phyloP scores from a whole-genome alignment of 768 basidiomycete species.

The Leucocoprinus sp. region DNA sequence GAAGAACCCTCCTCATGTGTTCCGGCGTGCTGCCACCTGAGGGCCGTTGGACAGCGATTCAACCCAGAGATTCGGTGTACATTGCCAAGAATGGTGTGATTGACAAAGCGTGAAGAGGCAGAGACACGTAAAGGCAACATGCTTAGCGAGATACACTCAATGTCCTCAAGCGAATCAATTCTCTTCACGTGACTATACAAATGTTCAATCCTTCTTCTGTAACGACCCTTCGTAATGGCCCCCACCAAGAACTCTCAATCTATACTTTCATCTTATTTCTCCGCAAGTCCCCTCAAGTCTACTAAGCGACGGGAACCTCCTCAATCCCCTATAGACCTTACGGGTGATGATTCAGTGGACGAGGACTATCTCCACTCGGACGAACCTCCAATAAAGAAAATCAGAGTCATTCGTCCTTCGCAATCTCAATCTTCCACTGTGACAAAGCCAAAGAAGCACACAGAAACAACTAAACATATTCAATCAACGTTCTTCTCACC shows the following conservation, averaged over 20 bases:
- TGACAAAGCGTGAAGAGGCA: constrained; percentile 7
- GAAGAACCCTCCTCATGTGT: constrained; percentile 33
- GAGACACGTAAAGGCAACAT: constrained; percentile 14
- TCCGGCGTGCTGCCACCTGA: constrained; percentile 20
- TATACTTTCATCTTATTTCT: constrained; percentile 34
- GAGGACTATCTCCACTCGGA: constrained; percentile 21
- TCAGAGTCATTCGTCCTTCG: constrained; percentile 7
- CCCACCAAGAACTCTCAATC: constrained; percentile 20
- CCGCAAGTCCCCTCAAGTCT: constrained; percentile 14
- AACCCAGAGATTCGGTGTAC: neutral
- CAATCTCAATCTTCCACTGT: constrained; percentile 2
- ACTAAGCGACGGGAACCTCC: constrained; percentile 22
- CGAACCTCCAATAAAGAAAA: constrained; percentile 16
- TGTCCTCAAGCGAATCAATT: neutral
- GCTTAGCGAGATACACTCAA: too few species aligned
- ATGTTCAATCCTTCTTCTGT: neutral
- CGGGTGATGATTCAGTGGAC: constrained; percentile 32
- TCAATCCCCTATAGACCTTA: constrained; percentile 44
- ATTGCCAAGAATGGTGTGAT: neutral
- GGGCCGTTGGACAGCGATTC: neutral
- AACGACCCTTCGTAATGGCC: constrained; percentile 17
- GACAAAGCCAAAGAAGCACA: constrained; percentile 1
- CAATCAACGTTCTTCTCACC: constrained; percentile 4
- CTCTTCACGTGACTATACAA: neutral
- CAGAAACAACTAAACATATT: neutral